Conservation (phyloP, 495 filamentous ascomycete genomes). For the Xylaria acuta region DNA sequence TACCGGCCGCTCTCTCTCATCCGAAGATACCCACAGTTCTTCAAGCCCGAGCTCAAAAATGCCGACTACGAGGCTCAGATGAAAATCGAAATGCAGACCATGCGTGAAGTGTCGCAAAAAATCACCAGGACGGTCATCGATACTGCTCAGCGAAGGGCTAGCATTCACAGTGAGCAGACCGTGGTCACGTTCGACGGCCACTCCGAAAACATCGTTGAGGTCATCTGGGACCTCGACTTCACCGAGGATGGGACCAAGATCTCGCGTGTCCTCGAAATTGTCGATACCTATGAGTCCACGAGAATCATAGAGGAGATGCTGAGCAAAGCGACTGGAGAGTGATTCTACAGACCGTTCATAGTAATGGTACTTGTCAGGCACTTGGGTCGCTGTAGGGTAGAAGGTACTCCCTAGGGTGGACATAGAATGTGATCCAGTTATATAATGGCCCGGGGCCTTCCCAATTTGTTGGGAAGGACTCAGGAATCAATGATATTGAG, state of each 20-base stretch:
- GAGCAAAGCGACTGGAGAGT: not conserved
- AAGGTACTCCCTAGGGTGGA: too few relatives aligned
- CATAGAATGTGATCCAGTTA: too few relatives aligned
- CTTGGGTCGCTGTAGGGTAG: too few relatives aligned
- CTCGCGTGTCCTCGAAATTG: constrained; percentile 14
- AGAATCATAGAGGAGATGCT: constrained; percentile 25
- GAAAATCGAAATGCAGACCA: constrained; percentile 24
- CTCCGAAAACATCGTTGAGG: constrained; percentile 7
- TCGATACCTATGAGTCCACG: constrained; percentile 22
- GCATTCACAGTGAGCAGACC: constrained; percentile 17
- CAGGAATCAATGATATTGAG: too few relatives aligned
- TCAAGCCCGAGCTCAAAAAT: constrained; percentile 23
- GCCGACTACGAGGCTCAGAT: constrained; percentile 31
- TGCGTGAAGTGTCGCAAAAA: constrained; percentile 23
- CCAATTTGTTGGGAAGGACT: too few relatives aligned
- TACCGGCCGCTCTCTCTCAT: constrained; percentile 26
- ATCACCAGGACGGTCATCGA: constrained; percentile 23
- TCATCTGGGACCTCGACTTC: constrained; percentile 20
- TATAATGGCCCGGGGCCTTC: too few relatives aligned
- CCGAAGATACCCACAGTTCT: constrained; percentile 27
- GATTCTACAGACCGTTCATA: not conserved
- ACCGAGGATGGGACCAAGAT: constrained; percentile 23
- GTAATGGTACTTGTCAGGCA: not conserved
- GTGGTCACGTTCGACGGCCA: not conserved
- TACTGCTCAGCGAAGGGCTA: constrained; percentile 21